Evolutionary conservation across 2,329 filamentous ascomycete genomes (phyloP), one percentile per base, ranked within the genome.

Genomic region (Colletotrichum liriopes): DNA sequence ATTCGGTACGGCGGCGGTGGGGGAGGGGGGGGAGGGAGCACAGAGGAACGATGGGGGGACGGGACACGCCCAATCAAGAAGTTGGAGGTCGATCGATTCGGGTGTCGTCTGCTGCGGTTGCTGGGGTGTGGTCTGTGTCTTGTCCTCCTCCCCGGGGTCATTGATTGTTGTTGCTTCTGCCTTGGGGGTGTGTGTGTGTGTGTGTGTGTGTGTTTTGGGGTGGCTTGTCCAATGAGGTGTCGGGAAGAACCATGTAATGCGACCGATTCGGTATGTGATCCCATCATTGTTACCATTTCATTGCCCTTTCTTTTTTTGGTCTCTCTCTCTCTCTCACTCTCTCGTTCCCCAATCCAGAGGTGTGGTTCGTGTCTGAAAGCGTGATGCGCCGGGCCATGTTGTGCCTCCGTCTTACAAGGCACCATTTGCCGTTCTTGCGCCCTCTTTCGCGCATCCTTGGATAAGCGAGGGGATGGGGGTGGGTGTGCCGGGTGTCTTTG

Each of bases 191-290:
- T 26, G 23, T 26, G 23, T 26, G 23, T 26, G 23, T 26, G 49
- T 29, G 23, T 26, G 23, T 26, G 23, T 26, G 23, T 26, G 23
- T 26, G 23, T 26, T 26, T 26, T 26, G 23, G 49, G 51, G 18
- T 23, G 20, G 26, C 23, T 16, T 14, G 37, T n/a, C 64, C 64
- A 67, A 67, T 67, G 55, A 35, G 32, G 32, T 32, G 32, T 5
- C 16, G 29, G 16, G 4, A 14, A 32, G 35, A 32, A 12, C 29
- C n/a, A 68, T 58, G 66, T 32, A 49, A 39, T n/a, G 37, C 23
- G 51, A 68, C 66, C 39, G 59, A 68, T 64, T 49, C 51, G 66
- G 51, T 16, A 58, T 62, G 47, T 18, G 56, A 39, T 62, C 26
- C 47, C 47, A 43, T 60, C 45, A 51, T 47, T 32, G 3, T 65